Base-by-base conservation (phyloP, 495 filamentous ascomycete species). In the Xylaria intraflava region DNA sequence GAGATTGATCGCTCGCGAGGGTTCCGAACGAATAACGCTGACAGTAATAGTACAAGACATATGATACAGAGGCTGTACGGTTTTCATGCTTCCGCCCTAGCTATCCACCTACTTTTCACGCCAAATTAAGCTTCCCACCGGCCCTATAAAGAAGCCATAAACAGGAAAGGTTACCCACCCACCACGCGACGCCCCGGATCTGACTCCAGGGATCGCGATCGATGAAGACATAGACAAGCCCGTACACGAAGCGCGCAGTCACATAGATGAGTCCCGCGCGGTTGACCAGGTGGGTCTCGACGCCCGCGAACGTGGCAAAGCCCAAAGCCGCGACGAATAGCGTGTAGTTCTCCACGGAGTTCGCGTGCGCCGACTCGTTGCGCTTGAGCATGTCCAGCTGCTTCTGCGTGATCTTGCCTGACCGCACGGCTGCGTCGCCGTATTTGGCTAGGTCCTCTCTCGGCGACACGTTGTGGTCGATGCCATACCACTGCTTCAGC, bases 391-490 rank as follows among this genome's bases (percentile, higher is more conserved):
- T 73, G 29, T 74, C 61, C 35, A 80, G 64, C 40, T 68, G 65
- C 14, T 53, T 46, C 33, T 71, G 70, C 8, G 63, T 74, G 26
- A 82, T 66, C 59, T 79, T 78, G 36, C 77, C 78, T 22, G 66
- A 60, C 31, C 70, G 58, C 14, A 82, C 76, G 0, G 75, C 75
- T 0, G 62, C 68, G 17, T 71, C 63, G 41, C 77, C 77, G 52
- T 72, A 70, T 19, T 70, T 75, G 41, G 53, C 52, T 3, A 81
- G 66, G 31, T 78, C 70, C 41, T 77, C 64, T 2, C 72, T 65
- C 0, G 79, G 76, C 1, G 66, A 61, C 23, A 59, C 62, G 56
- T 79, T 78, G 65, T 81, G 70, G 54, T 82, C 78, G 38, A 80
- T 49, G 3, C 73, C 68, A 47, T 65, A 62, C 16, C n/a, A 55